Base-by-base conservation (phyloP, 75 land plant species). In the Picea sitchensis region DNA sequence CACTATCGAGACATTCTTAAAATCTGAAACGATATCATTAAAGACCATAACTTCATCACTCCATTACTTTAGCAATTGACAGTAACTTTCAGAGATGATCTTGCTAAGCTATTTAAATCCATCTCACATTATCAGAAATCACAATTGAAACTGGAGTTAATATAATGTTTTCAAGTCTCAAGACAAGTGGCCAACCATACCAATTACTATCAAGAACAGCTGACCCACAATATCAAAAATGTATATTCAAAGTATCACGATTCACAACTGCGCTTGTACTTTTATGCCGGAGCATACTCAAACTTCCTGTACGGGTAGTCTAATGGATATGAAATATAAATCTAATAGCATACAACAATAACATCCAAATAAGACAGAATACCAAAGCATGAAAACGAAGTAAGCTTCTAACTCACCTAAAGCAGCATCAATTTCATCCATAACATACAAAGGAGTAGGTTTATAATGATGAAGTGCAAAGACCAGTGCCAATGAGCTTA, bases 381-480 rank as follows among this genome's bases (percentile, higher is more conserved):
- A 14, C 23, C 51, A 69, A 71, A 71, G 38, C n/a, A 20, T 71
- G n/a, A 20, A 72, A 78, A 58, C 11, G 54, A 7, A 47, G n/a
- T 14, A 54, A 13, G 5, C 61, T 0, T 31, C 56, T 59, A 63
- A 21, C 63, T 4, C 92, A 96, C 99, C 99, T 21, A 96, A 82
- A 76, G 99, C 99, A 71, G 99, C 99, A 85, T 96, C 99, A 59
- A 96, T 96, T 80, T 96, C 98, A 73, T 96, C 99, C 99, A 96
- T 96, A 21, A 96, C 99, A 85, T 96, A 96, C 11, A 96, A 89
- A 38, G 99, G 99, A 1, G 99, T 96, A 26, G 99, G 99, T 78
- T 96, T 96, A 89, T 94, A 94, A 77, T 96, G 99, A 80, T 96
- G 98, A 56, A 96, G 93, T 3, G 99, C 98, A 84, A 96, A 94